Evolutionary conservation across 202 grass and related monocot genomes (phyloP), one percentile per base, ranked within the genome.

Genomic region (Schoenoplectus triqueter): DNA sequence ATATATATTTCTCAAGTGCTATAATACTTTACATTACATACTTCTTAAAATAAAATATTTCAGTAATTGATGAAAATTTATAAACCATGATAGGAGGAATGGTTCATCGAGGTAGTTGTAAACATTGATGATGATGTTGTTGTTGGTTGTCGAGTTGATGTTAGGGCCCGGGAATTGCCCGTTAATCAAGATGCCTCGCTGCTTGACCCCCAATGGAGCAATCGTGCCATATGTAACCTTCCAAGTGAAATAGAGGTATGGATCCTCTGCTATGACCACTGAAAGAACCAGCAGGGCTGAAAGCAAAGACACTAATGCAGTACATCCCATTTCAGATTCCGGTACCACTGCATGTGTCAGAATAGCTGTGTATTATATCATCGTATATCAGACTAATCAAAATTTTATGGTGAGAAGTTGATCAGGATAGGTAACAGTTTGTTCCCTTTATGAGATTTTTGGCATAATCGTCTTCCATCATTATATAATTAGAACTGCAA

Each of bases 91-190:
- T 77, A 97, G 83, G 84, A 97, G 94, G 20, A 97, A 86, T 42
- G 94, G 94, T 67, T 92, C 82, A 45, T 97, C 94, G 9, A 94
- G 89, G 84, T 85, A 3, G 89, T 97, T 97, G 89, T 87, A 91
- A 10, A 97, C 89, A 66, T 94, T 94, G 55, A 97, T 18, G 63
- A 97, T 69, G 55, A 97, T 88, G 86, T 97, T 97, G 87, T 94
- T 94, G 94, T 97, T 97, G 86, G 89, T 92, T 64, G 87, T 90
- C 72, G 90, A 97, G 86, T 97, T 97, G 87, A 97, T 94, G 73
- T 90, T 65, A n/a, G 92, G 92, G 0, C 92, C 90, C 0, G 94
- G 94, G 60, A 97, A 97, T 84, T 94, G 85, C 77, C 90, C 92
- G 52, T 97, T 94, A 87, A 97, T 92, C 64, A 97, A 87, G 73